These are phyloP conservation scores for Nitzschia palea DNA, from an alignment of 108 stramenopile genomes.

Conservation along the genomic window DNA sequence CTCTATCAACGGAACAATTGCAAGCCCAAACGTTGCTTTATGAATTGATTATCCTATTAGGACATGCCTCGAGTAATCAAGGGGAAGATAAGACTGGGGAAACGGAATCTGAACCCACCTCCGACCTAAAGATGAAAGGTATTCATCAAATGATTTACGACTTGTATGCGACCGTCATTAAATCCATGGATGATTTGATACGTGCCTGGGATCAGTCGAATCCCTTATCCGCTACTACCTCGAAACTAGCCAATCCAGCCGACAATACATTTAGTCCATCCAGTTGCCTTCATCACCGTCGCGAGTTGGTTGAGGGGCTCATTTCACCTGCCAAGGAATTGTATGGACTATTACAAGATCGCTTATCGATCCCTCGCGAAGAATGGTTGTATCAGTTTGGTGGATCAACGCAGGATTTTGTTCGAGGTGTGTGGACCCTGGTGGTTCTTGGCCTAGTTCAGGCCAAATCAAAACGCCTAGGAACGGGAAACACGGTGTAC, in stretches of 20 bases:
- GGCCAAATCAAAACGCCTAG: constrained; percentile 1
- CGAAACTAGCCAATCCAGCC: not conserved
- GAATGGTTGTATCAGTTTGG: constrained; percentile 36
- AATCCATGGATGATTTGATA: not conserved
- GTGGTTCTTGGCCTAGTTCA: constrained; percentile 20
- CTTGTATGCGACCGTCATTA: not conserved
- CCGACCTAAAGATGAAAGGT: no score
- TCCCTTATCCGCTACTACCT: no score
- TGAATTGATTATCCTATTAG: constrained; percentile 15
- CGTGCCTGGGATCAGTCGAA: constrained; percentile 1
- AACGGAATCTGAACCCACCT: not conserved
- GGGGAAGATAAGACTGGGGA: not conserved
- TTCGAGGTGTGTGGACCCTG: constrained; percentile 32
- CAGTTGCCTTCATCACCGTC: constrained; percentile 10
- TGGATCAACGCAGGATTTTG: constrained; percentile 20
- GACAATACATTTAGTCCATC: not conserved
- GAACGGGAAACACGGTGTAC: not conserved
- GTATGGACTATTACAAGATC: constrained; percentile 22
- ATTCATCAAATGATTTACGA: not conserved
- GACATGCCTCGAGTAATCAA: not conserved
- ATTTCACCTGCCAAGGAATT: constrained; percentile 12
- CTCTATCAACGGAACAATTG: not conserved
- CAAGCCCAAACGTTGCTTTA: constrained; percentile 9
- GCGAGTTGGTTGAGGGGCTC: constrained; percentile 7
- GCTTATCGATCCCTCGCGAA: constrained; percentile 21